Conservation (phyloP, 768 basidiomycete species). For the Boletus coccyginus region DNA sequence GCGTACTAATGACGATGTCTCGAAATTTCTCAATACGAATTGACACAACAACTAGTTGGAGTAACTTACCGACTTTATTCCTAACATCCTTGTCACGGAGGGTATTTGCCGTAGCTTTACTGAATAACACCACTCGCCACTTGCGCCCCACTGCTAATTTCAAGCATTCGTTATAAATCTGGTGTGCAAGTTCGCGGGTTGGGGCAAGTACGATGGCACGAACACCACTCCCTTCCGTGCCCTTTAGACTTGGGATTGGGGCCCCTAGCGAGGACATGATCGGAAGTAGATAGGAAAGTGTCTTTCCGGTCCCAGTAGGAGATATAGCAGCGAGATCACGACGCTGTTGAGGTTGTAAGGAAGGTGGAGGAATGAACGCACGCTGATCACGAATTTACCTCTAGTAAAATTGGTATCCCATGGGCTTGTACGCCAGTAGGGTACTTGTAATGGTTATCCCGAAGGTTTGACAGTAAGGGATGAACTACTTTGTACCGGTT, state of each 20-base stretch:
- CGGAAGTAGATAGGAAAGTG: constrained; percentile 87
- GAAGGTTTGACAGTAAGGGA: constrained; percentile 63
- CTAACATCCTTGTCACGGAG: constrained; percentile 67
- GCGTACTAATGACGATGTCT: constrained; percentile 94
- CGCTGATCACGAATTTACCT: constrained; percentile 44
- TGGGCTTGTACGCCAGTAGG: constrained; percentile 85
- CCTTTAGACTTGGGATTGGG: constrained; percentile 50
- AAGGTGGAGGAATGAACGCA: background rate
- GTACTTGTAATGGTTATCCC: constrained; percentile 51
- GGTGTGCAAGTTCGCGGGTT: constrained; percentile 93
- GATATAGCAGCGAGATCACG: constrained; percentile 93
- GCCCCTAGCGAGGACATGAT: constrained; percentile 58
- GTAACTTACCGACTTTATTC: constrained; percentile 72
- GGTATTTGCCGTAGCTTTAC: constrained; percentile 85
- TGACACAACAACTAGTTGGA: constrained; percentile 1
- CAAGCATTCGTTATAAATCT: constrained; percentile 88
- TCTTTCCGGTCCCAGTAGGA: constrained; percentile 97
- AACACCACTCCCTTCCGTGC: constrained; percentile 52
- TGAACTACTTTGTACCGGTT: constrained; percentile 57
- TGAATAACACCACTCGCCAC: constrained; percentile 81
- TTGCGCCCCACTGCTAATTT: constrained; percentile 79
- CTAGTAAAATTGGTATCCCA: constrained; percentile 75
- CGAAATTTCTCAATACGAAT: background rate
- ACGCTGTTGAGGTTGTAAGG: constrained; percentile 38
- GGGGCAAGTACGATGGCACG: constrained; percentile 85